Conservation (phyloP, 208 protist genomes). For the Crithidia sp. region DNA sequence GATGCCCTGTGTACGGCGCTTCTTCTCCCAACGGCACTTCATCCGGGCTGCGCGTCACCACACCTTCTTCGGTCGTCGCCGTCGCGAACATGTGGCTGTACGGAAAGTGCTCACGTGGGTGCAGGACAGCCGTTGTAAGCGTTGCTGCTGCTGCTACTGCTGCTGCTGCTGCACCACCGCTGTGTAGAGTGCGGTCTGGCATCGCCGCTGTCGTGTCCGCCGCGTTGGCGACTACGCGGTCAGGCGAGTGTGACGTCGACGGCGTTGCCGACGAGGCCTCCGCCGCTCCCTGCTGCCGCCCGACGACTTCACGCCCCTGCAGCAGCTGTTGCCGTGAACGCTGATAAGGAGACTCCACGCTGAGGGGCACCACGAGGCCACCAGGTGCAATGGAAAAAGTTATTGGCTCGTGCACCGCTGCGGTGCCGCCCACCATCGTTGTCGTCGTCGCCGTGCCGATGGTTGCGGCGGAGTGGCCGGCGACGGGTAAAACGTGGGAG, state of each 20-base stretch:
- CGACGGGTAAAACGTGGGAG: background rate
- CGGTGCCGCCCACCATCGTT: slow-evolving; percentile 5
- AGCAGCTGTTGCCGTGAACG: background rate
- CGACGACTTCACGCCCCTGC: background rate
- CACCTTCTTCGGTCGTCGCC: too few species aligned
- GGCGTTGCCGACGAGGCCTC: background rate
- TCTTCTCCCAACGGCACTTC: too few species aligned
- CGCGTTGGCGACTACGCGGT: background rate
- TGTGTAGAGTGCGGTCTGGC: too few species aligned
- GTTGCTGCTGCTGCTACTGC: too few species aligned
- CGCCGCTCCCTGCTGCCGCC: background rate
- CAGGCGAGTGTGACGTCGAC: background rate
- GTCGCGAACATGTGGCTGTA: too few species aligned
- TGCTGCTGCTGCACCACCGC: too few species aligned
- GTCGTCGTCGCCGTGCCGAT: slow-evolving; percentile 2
- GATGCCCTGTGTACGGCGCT: too few species aligned
- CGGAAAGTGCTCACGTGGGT: too few species aligned
- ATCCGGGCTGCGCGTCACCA: too few species aligned
- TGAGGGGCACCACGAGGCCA: background rate
- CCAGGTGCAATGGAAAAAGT: slow-evolving; percentile 12
- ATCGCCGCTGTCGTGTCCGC: background rate
- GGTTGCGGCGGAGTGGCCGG: background rate
- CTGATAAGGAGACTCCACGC: background rate
- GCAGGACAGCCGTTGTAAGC: too few species aligned
- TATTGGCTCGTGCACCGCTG: slow-evolving; percentile 10